These are phyloP conservation scores for Salix koriyanagi DNA, from an alignment of 345 rosid species.

Conservation along the genomic window DNA sequence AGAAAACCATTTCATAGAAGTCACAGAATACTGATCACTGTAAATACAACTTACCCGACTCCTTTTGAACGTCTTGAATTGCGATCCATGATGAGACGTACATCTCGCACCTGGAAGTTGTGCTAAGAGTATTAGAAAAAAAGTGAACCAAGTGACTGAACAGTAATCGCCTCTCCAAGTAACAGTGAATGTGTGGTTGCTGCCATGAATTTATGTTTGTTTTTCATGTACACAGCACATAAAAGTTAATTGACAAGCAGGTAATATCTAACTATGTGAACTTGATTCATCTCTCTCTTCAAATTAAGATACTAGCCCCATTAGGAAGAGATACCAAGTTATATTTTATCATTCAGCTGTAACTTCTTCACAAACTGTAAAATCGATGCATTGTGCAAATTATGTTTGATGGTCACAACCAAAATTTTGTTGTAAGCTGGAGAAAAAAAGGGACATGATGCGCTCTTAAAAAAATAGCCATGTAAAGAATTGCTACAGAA, in stretches of 20 bases:
- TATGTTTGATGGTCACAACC: not conserved
- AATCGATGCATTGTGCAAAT: not conserved
- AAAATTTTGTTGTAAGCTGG: not conserved
- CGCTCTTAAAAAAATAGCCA: not conserved
- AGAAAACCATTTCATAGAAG: not conserved
- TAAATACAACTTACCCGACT: slow-evolving; percentile 60
- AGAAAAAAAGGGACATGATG: not conserved
- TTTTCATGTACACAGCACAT: not conserved
- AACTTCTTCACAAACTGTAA: not conserved
- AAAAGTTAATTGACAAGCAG: not conserved
- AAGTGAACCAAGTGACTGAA: not conserved
- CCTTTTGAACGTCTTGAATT: slow-evolving; percentile 95
- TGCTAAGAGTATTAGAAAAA: slow-evolving; percentile 5
- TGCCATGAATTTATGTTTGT: not conserved
- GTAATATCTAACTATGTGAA: not conserved
- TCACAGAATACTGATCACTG: not conserved
- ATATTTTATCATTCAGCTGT: not conserved
- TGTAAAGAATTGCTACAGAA: not conserved
- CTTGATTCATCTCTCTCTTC: not conserved
- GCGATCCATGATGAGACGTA: slow-evolving; percentile 95
- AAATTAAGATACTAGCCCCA: not conserved
- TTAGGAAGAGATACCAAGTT: not conserved
- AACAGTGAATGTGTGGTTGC: not conserved
- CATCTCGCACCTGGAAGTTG: slow-evolving; percentile 84
- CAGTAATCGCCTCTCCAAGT: not conserved